A percentile compares a stretch with the other conserved stretches of the same genome.
These are phyloP conservation scores for Closterium sp. DNA, from an alignment of 139 green algal genomes.

Conservation along the genomic window DNA sequence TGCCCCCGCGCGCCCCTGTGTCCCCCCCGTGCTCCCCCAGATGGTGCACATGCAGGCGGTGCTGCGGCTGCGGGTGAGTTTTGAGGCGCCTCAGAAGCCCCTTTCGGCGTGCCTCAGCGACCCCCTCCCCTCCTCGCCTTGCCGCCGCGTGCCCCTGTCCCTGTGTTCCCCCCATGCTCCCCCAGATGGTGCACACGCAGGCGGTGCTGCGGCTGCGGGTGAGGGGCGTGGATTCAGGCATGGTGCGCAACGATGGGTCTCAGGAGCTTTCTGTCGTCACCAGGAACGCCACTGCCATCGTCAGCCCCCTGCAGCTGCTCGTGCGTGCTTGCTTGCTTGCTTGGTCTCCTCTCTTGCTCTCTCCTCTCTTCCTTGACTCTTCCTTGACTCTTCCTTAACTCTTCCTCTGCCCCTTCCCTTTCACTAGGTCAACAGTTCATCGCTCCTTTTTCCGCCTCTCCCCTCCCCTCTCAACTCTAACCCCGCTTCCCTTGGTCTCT, in stretches of 20 bases:
- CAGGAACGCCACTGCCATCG: neutral
- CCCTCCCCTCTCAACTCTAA: neutral
- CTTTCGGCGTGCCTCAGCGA: no score
- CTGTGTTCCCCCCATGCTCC: no score
- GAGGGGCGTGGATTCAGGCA: neutral
- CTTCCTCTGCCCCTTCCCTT: no score
- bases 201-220: neutral
- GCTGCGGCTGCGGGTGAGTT: neutral
- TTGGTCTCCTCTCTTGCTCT: no score
- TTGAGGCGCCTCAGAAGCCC: no score
- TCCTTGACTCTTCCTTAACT: no score
- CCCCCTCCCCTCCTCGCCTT: no score
- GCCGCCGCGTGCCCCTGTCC: no score
- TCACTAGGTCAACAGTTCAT: no score
- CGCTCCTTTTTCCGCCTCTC: no score
- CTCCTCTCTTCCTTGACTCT: no score
- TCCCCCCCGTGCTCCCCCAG: neutral
- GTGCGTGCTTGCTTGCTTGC: neutral
- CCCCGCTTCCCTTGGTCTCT: neutral
- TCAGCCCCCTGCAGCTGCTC: neutral
- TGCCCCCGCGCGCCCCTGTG: no score
- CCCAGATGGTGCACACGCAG: conserved; percentile 1
- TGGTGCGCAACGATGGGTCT: conserved; percentile 1
- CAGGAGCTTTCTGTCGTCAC: conserved; percentile 1
- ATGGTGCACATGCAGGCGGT: neutral